Conservation (phyloP, 176 grass and related monocot species). For the Pontederia paniculata region DNA sequence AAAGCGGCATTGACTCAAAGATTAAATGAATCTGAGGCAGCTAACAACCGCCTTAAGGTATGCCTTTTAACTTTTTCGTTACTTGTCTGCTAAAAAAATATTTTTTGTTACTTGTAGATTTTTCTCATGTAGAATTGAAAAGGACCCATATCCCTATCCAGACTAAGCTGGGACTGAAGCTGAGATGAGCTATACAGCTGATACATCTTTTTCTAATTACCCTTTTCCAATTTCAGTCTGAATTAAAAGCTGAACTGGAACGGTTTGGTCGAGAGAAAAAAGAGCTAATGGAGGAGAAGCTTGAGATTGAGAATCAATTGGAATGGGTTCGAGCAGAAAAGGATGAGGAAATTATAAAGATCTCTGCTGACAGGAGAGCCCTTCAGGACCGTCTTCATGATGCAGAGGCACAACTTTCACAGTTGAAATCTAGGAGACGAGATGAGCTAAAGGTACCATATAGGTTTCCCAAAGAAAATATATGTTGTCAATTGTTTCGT, state of each 20-base stretch:
- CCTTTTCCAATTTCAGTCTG: slow-evolving; percentile 41
- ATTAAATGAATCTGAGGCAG: slow-evolving; percentile 42
- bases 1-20: slow-evolving; percentile 35
- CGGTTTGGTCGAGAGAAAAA: slow-evolving; percentile 55
- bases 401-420: slow-evolving; percentile 57
- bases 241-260: slow-evolving; percentile 76
- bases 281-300: slow-evolving; percentile 42
- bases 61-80: slow-evolving; percentile 1
- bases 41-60: slow-evolving; percentile 51
- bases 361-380: slow-evolving; percentile 57
- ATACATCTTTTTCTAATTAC: slow-evolving; percentile 23
- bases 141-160: too few relatives aligned
- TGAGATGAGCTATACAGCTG: neutral
- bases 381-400: slow-evolving; percentile 74
- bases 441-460: slow-evolving; percentile 74
- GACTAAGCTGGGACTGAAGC: too few relatives aligned
- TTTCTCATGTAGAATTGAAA: too few relatives aligned
- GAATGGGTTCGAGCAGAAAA: slow-evolving; percentile 97
- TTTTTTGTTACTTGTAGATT: too few relatives aligned
- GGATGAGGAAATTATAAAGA: slow-evolving; percentile 66
- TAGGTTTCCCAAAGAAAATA: neutral
- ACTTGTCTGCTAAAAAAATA: too few relatives aligned
- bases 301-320: slow-evolving; percentile 72
- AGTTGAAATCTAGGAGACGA: slow-evolving; percentile 58
- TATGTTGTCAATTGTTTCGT: too few relatives aligned